phyloP scores from a whole-genome alignment of 805 yeast species.

The Naumovozyma dairenensis region DNA sequence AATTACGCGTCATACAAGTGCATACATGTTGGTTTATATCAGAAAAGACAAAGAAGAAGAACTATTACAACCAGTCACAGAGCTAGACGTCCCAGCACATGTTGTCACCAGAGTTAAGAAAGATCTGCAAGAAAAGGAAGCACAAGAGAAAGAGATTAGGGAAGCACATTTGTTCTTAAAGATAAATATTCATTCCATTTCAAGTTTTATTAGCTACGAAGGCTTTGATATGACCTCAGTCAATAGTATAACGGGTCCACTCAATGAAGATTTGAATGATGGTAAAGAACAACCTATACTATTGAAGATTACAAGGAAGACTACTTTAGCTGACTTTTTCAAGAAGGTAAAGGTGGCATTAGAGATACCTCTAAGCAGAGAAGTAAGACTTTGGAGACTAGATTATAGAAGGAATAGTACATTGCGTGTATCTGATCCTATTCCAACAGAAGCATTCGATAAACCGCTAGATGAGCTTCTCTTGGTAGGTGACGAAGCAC shows the following conservation, averaged over 20 bases:
- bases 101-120: slow-evolving; percentile 54
- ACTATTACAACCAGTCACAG: slow-evolving; percentile 48
- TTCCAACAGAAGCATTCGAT: slow-evolving; percentile 21
- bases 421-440: slow-evolving; percentile 44
- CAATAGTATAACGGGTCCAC: slow-evolving; percentile 46
- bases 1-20: slow-evolving; percentile 78
- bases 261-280: slow-evolving; percentile 40
- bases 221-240: slow-evolving; percentile 60
- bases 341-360: slow-evolving; percentile 39
- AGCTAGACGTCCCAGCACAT: slow-evolving; percentile 54
- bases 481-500: slow-evolving; percentile 5
- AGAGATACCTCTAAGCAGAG: slow-evolving; percentile 28
- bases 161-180: slow-evolving; percentile 60
- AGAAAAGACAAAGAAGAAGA: slow-evolving; percentile 49
- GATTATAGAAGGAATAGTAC: slow-evolving; percentile 64
- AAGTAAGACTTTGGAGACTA: slow-evolving; percentile 54
- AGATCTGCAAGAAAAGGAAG: slow-evolving; percentile 51
- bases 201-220: slow-evolving; percentile 46
- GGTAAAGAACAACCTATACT: slow-evolving; percentile 36
- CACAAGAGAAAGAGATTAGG: slow-evolving; percentile 48
- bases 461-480: slow-evolving; percentile 45
- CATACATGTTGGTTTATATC: slow-evolving; percentile 93
- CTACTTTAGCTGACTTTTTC: slow-evolving; percentile 41
- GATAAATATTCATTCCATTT: slow-evolving; percentile 45
- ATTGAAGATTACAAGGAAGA: slow-evolving; percentile 47